Evolutionary conservation across 2,329 filamentous ascomycete genomes (phyloP).

Genomic region (Geosmithia putterillii): DNA sequence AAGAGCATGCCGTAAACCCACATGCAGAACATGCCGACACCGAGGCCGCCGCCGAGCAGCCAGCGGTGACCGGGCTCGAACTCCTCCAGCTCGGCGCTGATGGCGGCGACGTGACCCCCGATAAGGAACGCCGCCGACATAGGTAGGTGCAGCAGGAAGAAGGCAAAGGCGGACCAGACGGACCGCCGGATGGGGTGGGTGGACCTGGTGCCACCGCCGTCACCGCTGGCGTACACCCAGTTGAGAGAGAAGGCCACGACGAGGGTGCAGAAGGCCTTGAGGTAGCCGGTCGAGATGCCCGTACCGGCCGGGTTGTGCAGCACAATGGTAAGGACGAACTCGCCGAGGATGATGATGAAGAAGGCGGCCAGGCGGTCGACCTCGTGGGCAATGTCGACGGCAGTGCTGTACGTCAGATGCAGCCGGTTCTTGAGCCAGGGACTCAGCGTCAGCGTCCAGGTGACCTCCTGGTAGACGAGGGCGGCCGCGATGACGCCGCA

Average conservation of each 20-base stretch:
- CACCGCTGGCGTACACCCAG: conserved; percentile 35
- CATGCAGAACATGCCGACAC: conserved; percentile 29
- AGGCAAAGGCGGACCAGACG: conserved; percentile 28
- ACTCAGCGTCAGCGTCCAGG: conserved; percentile 30
- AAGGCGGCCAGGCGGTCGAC: conserved; percentile 36
- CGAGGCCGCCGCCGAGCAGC: conserved; percentile 32
- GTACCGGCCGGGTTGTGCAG: conserved; percentile 31
- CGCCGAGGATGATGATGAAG: conserved; percentile 38
- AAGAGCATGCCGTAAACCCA: conserved; percentile 27
- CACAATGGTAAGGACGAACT: conserved; percentile 34
- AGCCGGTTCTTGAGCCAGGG: conserved; percentile 29
- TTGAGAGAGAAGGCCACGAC: conserved; percentile 37
- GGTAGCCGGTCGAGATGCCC: conserved; percentile 27
- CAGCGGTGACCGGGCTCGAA: conserved; percentile 30
- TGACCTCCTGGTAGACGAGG: conserved; percentile 26
- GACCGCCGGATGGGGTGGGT: conserved; percentile 32
- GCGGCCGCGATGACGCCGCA: conserved; percentile 27
- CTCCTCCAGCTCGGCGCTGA: conserved; percentile 21
- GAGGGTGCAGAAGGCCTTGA: conserved; percentile 33
- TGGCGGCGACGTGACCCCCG: conserved; percentile 30
- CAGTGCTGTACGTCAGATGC: conserved; percentile 29
- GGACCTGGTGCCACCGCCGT: conserved; percentile 24
- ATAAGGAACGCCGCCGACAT: conserved; percentile 31
- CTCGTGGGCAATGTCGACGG: conserved; percentile 35
- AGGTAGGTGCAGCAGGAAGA: conserved; percentile 30